Evolutionary conservation across 306 rosid genomes (phyloP), one percentile per base, ranked within the genome.

Genomic region (Dicorynia guianensis): DNA sequence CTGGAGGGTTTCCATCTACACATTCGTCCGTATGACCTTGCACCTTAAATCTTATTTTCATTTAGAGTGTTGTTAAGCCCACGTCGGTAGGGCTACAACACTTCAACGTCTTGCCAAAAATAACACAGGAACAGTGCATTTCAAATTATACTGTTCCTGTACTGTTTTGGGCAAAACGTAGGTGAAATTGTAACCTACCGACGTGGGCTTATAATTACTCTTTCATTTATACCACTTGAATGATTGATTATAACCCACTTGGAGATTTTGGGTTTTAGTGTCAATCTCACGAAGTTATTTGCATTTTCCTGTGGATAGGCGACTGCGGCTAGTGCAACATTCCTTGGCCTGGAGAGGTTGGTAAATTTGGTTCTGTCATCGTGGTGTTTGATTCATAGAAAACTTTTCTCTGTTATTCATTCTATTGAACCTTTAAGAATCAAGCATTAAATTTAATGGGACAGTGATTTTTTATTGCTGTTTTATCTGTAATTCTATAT

Each of bases 1-100:
- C 97, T 25, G 98, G 97, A 69, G 98, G 98, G 47, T 94, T 94
- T 77, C 97, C 98, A 55, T 94, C 98, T 4, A 76, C 96, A 14
- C 98, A 94, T 82, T 90, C 98, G 74, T 91, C 98, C 50, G 98
- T 94, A 89, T 78, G 90, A 20, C 15, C 64, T 46, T 48, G 11
- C 1, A 36, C 42, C 65, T 30, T 66, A 73, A 8, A 4, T 60
- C 35, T 17, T 61, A 44, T 4, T 48, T 42, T 49, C 11, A 44
- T 39, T 4, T 63, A 1, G n/a, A n/a, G n/a, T n/a, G n/a, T n/a
- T n/a, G n/a, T n/a, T n/a, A n/a, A n/a, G n/a, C n/a, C n/a, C n/a
- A n/a, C n/a, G n/a, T n/a, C n/a, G n/a, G n/a, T n/a, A n/a, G n/a
- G n/a, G n/a, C n/a, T n/a, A n/a, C n/a, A n/a, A n/a, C n/a, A n/a